Evolutionary conservation across 2,329 filamentous ascomycete species (phyloP).

Genomic region (Aschersonia sp.): DNA sequence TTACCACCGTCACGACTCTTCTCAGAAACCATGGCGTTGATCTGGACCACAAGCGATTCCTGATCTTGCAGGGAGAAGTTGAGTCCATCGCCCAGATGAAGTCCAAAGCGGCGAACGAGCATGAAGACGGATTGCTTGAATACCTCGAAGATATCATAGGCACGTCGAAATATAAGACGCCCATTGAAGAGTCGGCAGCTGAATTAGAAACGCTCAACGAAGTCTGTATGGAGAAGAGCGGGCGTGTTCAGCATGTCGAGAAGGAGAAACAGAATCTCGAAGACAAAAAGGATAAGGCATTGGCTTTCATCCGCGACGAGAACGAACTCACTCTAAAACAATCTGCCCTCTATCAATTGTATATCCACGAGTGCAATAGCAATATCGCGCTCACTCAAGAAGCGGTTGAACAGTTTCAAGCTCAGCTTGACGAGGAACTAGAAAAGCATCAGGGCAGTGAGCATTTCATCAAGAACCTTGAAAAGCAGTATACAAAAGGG

Average conservation of each 20-base stretch:
- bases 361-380: conserved; percentile 74
- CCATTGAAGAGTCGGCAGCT: conserved; percentile 83
- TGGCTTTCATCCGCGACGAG: conserved; percentile 80
- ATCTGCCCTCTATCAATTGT: conserved; percentile 83
- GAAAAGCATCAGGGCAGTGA: conserved; percentile 86
- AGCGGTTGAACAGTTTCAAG: conserved; percentile 79
- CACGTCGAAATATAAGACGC: conserved; percentile 94
- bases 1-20: conserved; percentile 78
- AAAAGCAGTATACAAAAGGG: conserved; percentile 72
- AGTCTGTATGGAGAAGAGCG: conserved; percentile 87
- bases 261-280: conserved; percentile 89
- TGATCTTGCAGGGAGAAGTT: conserved; percentile 94
- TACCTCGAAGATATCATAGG: conserved; percentile 98
- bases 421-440: conserved; percentile 71
- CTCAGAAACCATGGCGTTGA: conserved; percentile 82
- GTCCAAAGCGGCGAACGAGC: conserved; percentile 83
- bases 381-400: conserved; percentile 83
- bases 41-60: conserved; percentile 92
- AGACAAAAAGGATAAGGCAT: conserved; percentile 90
- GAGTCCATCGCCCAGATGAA: conserved; percentile 99
- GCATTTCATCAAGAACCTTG: conserved; percentile 76
- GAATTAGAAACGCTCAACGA: conserved; percentile 92
- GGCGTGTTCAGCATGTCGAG: conserved; percentile 90
- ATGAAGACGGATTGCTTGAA: conserved; percentile 89
- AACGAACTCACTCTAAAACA: conserved; percentile 87